Conservation (phyloP, 352 stramenopile genomes). For the Pythium plurisporium region DNA sequence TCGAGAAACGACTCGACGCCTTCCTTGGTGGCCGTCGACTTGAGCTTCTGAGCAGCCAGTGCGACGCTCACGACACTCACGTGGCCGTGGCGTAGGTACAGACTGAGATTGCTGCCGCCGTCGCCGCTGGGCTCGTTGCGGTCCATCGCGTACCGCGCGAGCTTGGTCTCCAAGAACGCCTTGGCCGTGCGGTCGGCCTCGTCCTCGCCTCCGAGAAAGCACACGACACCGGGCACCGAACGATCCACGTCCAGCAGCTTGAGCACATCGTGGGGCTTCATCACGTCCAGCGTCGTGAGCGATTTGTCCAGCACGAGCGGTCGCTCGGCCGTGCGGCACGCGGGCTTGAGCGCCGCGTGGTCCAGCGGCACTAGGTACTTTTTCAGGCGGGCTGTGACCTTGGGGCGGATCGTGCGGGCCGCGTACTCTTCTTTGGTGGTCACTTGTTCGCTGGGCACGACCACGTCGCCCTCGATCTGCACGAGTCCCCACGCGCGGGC, state of each 20-base stretch:
- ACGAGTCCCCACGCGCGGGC: constrained; percentile 68
- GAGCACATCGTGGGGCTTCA: constrained; percentile 31
- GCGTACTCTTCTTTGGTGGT: constrained; percentile 95
- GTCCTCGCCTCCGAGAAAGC: constrained; percentile 68
- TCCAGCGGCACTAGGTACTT: constrained; percentile 78
- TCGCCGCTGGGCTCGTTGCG: constrained; percentile 96
- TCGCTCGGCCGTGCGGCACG: constrained; percentile 21
- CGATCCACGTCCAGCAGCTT: constrained; percentile 57
- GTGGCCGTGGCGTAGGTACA: constrained; percentile 94
- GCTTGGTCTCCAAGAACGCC: constrained; percentile 85
- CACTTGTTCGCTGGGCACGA: constrained; percentile 93
- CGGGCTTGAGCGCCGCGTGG: constrained; percentile 26
- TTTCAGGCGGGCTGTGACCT: constrained; percentile 91
- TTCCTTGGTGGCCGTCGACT: constrained; percentile 51
- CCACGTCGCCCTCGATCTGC: constrained; percentile 97
- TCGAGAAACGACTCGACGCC: constrained; percentile 94
- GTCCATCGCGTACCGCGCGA: constrained; percentile 57
- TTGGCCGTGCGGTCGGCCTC: constrained; percentile 65
- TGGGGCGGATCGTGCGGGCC: constrained; percentile 96
- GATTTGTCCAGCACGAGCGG: constrained; percentile 17
- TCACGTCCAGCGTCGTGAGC: constrained; percentile 41
- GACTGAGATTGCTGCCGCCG: constrained; percentile 88
- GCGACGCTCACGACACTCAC: constrained; percentile 68
- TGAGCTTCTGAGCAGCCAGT: constrained; percentile 56
- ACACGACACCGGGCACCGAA: constrained; percentile 44